Evolutionary conservation across 139 green algal species (phyloP), one percentile per base, ranked within the genome.

Genomic region (Micractinium sp.): DNA sequence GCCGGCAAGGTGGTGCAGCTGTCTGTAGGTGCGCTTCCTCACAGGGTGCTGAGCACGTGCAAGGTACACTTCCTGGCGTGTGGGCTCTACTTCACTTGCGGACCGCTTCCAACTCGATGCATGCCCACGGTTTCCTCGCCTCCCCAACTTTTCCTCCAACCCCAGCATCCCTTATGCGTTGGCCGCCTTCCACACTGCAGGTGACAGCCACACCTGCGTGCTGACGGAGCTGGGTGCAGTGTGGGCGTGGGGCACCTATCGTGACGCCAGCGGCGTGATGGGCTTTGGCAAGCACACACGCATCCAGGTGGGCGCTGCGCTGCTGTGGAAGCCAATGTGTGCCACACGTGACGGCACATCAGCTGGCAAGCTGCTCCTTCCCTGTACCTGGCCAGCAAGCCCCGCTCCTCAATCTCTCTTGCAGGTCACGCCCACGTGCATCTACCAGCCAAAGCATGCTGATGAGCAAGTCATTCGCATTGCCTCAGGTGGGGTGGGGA

Each of bases 231-330:
- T 93, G 31, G 97, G 97, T 14, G 85, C 80, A 2, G 90, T 99
- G 56, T 98, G 92, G n/a, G 97, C 92, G 14, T 99, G 96, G 93
- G 97, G 97, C 77, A 95, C 92, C 78, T 99, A 97, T 93, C 95
- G 97, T 67, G 95, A 96, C 85, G 39, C 90, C 41, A 94, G 92
- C 38, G 95, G 95, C 25, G 91, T 97, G 9, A 94, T 93, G 74
- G 95, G 95, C 80, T 99, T 99, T 81, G 69, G 85, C 1, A 74
- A 82, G 1, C 27, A 60, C 31, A 85, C 66, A 0, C 87, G 88
- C 60, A 92, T 96, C 36, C 90, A 93, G 87, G 66, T 71, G 63
- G 20, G 63, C 20, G 63, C 63, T 25, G 47, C 7, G 47, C 47
- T 56, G 71, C 27, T 38, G 14, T 77, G 71, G 71, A 77, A 13